These are phyloP conservation scores for Amanita muscaria DNA, from an alignment of 768 basidiomycete species.

Conservation along the genomic window DNA sequence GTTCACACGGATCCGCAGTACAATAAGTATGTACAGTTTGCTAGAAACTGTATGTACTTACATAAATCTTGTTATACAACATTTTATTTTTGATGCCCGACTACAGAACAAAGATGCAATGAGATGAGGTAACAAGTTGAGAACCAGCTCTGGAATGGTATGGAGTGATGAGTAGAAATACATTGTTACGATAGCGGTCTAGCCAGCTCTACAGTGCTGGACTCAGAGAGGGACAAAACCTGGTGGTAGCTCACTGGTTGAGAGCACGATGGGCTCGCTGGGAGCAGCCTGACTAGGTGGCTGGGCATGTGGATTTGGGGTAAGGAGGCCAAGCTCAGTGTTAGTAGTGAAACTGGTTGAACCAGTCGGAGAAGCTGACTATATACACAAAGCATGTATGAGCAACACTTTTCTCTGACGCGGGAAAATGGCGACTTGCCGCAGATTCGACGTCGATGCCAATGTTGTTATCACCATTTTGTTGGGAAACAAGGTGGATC, in stretches of 20 bases:
- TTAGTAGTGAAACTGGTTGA: neutral
- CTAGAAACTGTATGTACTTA: too few species aligned
- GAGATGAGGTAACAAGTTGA: too few species aligned
- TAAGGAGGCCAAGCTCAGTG: constrained; percentile 1
- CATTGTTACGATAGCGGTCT: too few species aligned
- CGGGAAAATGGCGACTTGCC: constrained; percentile 23
- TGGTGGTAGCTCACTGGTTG: constrained; percentile 25
- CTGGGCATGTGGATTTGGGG: neutral
- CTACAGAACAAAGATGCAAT: too few species aligned
- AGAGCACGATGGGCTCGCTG: constrained; percentile 17
- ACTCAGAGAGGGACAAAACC: constrained; percentile 32
- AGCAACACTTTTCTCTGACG: too few species aligned
- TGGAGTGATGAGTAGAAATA: too few species aligned
- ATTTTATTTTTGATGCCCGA: too few species aligned
- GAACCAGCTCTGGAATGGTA: too few species aligned
- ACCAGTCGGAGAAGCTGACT: constrained; percentile 30
- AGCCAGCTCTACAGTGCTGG: constrained; percentile 14
- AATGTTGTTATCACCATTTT: constrained; percentile 22
- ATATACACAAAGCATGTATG: neutral
- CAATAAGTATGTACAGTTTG: too few species aligned
- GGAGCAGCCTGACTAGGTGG: neutral
- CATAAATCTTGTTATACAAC: too few species aligned
- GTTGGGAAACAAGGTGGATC: constrained; percentile 4
- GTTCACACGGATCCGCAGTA: too few species aligned
- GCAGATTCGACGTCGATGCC: constrained; percentile 40